These are phyloP conservation scores for Triticum dicoccoides DNA, from an alignment of 176 grass and related monocot genomes.

Conservation along the genomic window DNA sequence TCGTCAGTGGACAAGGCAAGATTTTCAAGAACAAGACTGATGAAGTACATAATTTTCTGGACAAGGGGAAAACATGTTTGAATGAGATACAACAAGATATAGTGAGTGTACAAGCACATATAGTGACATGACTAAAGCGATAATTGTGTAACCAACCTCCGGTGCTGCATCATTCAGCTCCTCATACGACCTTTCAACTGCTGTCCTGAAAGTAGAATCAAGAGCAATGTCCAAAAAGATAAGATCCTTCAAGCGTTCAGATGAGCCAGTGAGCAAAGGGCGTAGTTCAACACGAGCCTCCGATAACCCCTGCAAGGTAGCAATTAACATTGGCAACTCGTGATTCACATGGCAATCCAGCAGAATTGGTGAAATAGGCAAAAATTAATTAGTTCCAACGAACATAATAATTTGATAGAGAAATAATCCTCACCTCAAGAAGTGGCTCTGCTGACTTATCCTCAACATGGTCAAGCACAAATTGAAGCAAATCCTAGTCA, in stretches of 20 bases:
- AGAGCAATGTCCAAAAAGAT: conserved; percentile 98
- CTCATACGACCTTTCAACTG: conserved; percentile 86
- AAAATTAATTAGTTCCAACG: conserved; percentile 5
- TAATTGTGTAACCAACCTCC: conserved; percentile 49
- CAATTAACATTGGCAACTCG: conserved; percentile 25
- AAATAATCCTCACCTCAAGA: conserved; percentile 62
- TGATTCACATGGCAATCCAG: neutral
- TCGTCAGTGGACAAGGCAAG: conserved; percentile 84
- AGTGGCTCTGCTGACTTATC: conserved; percentile 75
- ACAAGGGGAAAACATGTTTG: neutral
- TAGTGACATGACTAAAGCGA: conserved; percentile 21
- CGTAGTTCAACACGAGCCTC: conserved; percentile 85
- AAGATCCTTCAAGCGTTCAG: conserved; percentile 89
- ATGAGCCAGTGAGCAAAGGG: conserved; percentile 61
- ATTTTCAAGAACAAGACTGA: conserved; percentile 94
- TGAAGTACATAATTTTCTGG: conserved; percentile 99
- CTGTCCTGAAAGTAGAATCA: conserved; percentile 93
- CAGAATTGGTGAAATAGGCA: conserved; percentile 21
- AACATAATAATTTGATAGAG: conserved; percentile 10
- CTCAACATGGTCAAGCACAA: conserved; percentile 93
- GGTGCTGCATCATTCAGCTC: conserved; percentile 70
- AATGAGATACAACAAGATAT: conserved; percentile 33
- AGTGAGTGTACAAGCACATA: neutral
- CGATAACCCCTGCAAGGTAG: conserved; percentile 63
- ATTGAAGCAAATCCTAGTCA: conserved; percentile 73